Base-by-base conservation (phyloP, 2,329 filamentous ascomycete genomes). In the Rutstroemia sydowiana region DNA sequence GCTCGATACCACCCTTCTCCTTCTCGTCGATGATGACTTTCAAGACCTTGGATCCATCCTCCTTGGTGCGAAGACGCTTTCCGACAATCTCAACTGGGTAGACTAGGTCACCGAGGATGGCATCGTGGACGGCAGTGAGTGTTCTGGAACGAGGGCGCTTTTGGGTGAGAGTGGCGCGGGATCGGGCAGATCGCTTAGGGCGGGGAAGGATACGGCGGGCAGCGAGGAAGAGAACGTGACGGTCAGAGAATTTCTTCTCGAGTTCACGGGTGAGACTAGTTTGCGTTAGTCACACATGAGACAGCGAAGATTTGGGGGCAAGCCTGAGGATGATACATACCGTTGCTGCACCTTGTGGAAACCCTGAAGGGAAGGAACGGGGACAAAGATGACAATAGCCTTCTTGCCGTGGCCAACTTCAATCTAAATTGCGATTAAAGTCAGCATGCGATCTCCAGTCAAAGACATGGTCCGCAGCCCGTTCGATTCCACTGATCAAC, bases 181-280 rank as follows among this genome's bases (percentile, higher is more conserved):
- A 89, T 79, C 90, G 91, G 81, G 85, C 89, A 74, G 90, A 95
- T 74, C 92, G 91, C 88, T 96, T 96, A 75, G 93, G 93, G 75
- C 91, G 90, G 74, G 93, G 92, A 59, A 98, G 84, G 70, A 98
- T 98, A 76, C 93, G 93, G 83, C 93, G 93, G 71, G 92, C 95
- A 68, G 93, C 93, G 69, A 98, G 87, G 84, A 98, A 90, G 75
- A 98, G 82, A 75, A 98, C 93, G 77, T 98, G 93, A 77, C 93
- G 93, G 84, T 98, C 93, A 63, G 93, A 97, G 89, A 98, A 98
- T 82, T 98, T 98, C 90, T 98, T 98, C 87, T 98, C 93, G 72
- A 98, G 91, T 84, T 98, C 93, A 78, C 93, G 93, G 76, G 93
- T 98, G 72, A 98, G 85, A 73, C 92, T 97, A 59, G 42, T 28